Base-by-base conservation (phyloP, 768 basidiomycete genomes). In the Suillus ampliporus region DNA sequence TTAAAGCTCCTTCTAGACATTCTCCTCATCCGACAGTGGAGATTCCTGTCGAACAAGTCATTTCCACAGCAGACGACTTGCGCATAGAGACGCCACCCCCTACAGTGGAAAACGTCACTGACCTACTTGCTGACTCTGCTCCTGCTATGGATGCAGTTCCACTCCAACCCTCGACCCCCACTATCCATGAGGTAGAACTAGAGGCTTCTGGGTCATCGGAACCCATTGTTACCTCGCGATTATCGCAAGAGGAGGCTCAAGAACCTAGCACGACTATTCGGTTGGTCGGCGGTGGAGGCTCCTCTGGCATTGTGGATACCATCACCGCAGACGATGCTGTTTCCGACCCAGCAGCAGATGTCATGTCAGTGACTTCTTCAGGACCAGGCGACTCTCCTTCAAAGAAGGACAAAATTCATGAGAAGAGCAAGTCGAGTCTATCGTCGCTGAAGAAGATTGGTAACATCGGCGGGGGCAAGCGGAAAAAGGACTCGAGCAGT, bases 201-300 rank as follows among this genome's bases (percentile, higher is more conserved):
- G 46, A 21, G 59, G 17, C 21, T 11, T 40, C 61, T 26, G 63
- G 64, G 23, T 35, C 58, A 46, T 61, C 61, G 60, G 67, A 65
- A 23, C 58, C 64, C 19, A 67, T 57, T 34, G 47, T 44, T 47
- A 43, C 61, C 15, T 46, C 50, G 28, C 46, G 62, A 23, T 54
- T 60, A 9, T 50, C 61, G 17, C 68, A 65, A 58, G 71, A 69
- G 3, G 68, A 69, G 17, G 65, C 64, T 19, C 51, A 65, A 31
- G 69, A 56, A 40, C 11, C 79, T 21, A 79, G 80, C 51, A 75
- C 80, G 13, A 86, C 85, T 14, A 80, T 89, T 57, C 84, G 86
- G 48, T 72, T 89, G 15, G 82, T 89, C n/a, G 88, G 86, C 21
- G 84, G 81, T 2, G 83, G 83, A 21, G 85, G 85, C 19, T 73